Evolutionary conservation across 23 red algal genomes (phyloP).

Genomic region (Gracilaria vermiculophylla): DNA sequence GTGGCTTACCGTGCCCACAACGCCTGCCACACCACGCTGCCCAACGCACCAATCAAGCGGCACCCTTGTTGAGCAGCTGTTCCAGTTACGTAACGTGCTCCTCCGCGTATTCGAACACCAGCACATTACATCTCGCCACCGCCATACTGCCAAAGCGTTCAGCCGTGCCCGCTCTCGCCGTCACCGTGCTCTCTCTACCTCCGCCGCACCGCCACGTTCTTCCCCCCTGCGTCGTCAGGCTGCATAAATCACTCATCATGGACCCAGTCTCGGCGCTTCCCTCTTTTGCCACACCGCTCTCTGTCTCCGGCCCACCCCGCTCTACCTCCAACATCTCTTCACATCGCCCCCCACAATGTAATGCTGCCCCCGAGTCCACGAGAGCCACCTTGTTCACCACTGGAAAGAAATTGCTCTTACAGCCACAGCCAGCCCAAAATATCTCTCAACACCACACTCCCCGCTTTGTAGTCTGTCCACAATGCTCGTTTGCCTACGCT

Average conservation of each 20-base stretch:
- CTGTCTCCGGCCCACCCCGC: neutral
- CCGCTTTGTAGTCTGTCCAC: conserved; percentile 32
- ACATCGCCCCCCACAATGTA: neutral
- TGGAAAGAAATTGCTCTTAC: conserved; percentile 8
- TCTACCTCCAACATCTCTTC: neutral
- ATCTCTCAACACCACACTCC: neutral
- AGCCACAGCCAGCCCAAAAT: neutral
- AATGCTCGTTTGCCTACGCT: conserved; percentile 30
- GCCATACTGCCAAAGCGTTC: too few relatives aligned
- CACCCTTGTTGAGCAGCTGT: too few relatives aligned
- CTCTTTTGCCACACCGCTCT: neutral
- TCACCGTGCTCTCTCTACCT: neutral
- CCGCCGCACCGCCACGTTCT: too few relatives aligned
- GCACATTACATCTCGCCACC: too few relatives aligned
- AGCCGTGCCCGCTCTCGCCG: too few relatives aligned
- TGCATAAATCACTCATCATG: too few relatives aligned
- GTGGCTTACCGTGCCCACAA: too few relatives aligned
- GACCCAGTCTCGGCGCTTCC: neutral
- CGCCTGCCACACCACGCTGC: too few relatives aligned
- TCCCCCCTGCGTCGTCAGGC: too few relatives aligned
- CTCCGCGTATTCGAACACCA: too few relatives aligned
- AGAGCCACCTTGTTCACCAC: conserved; percentile 42
- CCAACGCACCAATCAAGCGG: too few relatives aligned
- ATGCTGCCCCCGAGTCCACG: neutral
- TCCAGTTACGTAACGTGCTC: too few relatives aligned